Base-by-base conservation (phyloP, 2,329 filamentous ascomycete species). In the Trichoderma semiorbis region DNA sequence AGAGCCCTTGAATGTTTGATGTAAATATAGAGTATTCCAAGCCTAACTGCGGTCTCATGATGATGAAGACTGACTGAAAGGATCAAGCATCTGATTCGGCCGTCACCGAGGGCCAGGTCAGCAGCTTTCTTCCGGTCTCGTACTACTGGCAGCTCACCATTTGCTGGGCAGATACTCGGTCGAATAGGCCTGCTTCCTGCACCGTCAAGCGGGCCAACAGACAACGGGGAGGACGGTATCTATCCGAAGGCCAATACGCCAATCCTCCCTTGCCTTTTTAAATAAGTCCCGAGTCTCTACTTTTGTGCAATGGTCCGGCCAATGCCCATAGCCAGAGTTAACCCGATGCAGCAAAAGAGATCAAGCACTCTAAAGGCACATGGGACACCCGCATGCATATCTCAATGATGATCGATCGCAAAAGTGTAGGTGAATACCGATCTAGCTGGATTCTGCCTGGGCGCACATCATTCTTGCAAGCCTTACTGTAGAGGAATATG, bases 371-470 rank as follows among this genome's bases (percentile, higher is more conserved):
- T 57, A 39, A 66, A 67, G 32, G 47, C 50, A 53, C 67, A 69
- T 69, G 67, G 67, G 57, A 69, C 57, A 53, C 67, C 67, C 67
- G 67, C 67, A 69, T 62, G 67, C 67, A 69, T 62, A 69, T 69
- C 67, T 62, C 16, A 62, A 69, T 34, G 57, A 62, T 69, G 68
- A 70, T 70, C 68, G 60, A 70, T 63, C 60, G 58, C 26, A 5
- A 63, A 61, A 66, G 50, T 63, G 50, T 66, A 66, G 36, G 69
- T 71, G 36, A 71, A 60, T 16, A 26, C 53, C 62, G 61, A 71
- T 60, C 62, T 65, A 66, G 69, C 61, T 60, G 47, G 43, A 36
- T 60, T 71, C 62, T 61, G 67, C 57, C 36, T 60, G 69, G 61
- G 61, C 32, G 50, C 69, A 47, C 34, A 65, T 71, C 53, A 66